Base-by-base conservation (phyloP, 2,329 filamentous ascomycete genomes). In the Penicillium sp. region DNA sequence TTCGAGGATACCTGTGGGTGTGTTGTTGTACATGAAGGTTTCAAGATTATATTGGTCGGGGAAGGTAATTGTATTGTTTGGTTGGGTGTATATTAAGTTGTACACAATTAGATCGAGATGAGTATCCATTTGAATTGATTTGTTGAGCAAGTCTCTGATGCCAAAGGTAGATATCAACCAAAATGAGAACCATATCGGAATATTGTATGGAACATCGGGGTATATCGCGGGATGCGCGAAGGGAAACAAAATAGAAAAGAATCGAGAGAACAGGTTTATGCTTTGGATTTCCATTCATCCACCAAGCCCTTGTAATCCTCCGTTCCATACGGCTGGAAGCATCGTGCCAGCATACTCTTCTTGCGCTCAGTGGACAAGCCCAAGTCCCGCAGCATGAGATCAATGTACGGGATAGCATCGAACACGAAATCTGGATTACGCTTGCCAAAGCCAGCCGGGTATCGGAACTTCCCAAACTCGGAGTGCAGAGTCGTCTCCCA, bases 371-470 rank as follows among this genome's bases (percentile, higher is more conserved):
- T 76, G 19, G 80, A 75, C 54, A 92, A 71, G 0, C 84, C 88
- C 55, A 93, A 65, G 70, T 93, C 90, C 4, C 76, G 74, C 58
- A 90, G 69, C 67, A 93, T 70, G 66, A 87, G 66, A 71, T 93
- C 90, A 19, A 91, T 70, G 67, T 91, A 95, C 4, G 89, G 89
- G 53, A 93, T 70, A 0, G 83, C 83, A 71, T 95, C 90, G 67
- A 93, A 93, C 19, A 90, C 86, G 62, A 92, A 87, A 69, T 90
- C 89, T 0, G 74, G 73, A 11, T 74, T 72, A 2, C 69, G 66
- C 11, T 77, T 78, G 1, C 88, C 88, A 66, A 85, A 87, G 0
- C 88, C 89, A 1, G 61, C 71, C 0, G 71, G 73, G 65, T 89
- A 90, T 26, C 90, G 81, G 82, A 87, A 88, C 61, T 81, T 85